Evolutionary conservation across 768 basidiomycete species (phyloP), one percentile per base, ranked within the genome.

Genomic region (Fomitopsis serialis): DNA sequence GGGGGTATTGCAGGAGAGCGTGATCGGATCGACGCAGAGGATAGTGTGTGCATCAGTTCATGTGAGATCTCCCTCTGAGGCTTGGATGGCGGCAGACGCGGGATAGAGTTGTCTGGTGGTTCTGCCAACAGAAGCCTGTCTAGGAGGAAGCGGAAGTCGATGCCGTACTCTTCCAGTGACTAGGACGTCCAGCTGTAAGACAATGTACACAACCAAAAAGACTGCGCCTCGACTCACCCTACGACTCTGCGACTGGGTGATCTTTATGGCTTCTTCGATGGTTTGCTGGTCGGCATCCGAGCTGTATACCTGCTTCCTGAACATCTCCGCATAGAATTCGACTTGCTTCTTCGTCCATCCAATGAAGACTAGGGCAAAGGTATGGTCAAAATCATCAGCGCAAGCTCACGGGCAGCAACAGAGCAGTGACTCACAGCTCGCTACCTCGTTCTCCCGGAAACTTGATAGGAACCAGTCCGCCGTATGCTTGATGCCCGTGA

Each of bases 381-480:
- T 1, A 36, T 36, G 8, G 19, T 11, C 24, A 45, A n/a, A n/a
- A n/a, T n/a, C n/a, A 45, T 23, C 11, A 32, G 6, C 11, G 11
- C 29, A 10, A 45, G 22, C 7, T 21, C 23, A 46, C 57, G 34
- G 52, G 52, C n/a, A n/a, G 23, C 45, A 42, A 29, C 22, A 49
- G 8, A 52, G 19, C 10, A 17, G 50, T 45, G 0, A 76, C 91
- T 58, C 61, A 96, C 96, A 81, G 54, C 92, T 95, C 0, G 96
- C 88, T 57, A 91, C 90, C 59, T 93, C 86, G 65, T 97, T 94
- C 69, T 98, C 97, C 68, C 87, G 90, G 71, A 97, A 99, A 53
- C 92, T 94, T 0, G 88, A 86, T 60, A 98, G 74, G 69, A 92
- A 99, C 97, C 97, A 99, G 70, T 99, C 96, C 13, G 92, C 92